Base-by-base conservation (phyloP, 2,329 filamentous ascomycete species). In the Chaetomium sp. region DNA sequence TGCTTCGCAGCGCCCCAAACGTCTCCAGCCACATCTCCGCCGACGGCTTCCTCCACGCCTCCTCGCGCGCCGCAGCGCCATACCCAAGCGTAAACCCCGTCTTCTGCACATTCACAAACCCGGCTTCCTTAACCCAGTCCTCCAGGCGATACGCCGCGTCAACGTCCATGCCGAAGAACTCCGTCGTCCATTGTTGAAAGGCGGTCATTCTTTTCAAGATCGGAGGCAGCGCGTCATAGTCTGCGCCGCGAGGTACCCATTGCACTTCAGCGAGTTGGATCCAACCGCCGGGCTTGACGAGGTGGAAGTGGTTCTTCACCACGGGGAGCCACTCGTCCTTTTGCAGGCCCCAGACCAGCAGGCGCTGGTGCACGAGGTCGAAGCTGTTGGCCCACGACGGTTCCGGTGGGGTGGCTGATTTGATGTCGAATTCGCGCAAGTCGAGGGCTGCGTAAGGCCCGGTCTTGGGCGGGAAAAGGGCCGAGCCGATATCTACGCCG, bases 251-350 rank as follows among this genome's bases (percentile, higher is more conserved):
- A 35, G 44, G 33, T 2, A 45, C 10, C 49, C 49, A 52, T 42
- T 45, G n/a, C 34, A 5, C 49, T 14, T 52, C 49, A 7, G 38
- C 49, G 10, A 52, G 49, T 12, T 52, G 41, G 14, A 52, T 52
- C 41, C 42, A 52, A 19, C 49, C 49, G 4, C 49, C 49, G 1
- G 49, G 41, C 35, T 52, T 52, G 12, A 52, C 14, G 5, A 52
- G 41, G n/a, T 33, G 14, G 19, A 40, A 43, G 42, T 45, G 49
- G 34, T 52, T 52, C 9, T 12, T 14, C 4, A 52, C 6, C 12
- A 52, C 49, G 1, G 10, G 5, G 12, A 42, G 34, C 49, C 49
- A 52, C 4, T 45, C 49, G 33, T n/a, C 11, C 4, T 32, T 37
- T 19, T 38, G n/a, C 41, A 52, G 33, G 12, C 41, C 49, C 49